Evolutionary conservation across 768 basidiomycete genomes (phyloP), one percentile per base, ranked within the genome.

Genomic region (Leccinum broughii): DNA sequence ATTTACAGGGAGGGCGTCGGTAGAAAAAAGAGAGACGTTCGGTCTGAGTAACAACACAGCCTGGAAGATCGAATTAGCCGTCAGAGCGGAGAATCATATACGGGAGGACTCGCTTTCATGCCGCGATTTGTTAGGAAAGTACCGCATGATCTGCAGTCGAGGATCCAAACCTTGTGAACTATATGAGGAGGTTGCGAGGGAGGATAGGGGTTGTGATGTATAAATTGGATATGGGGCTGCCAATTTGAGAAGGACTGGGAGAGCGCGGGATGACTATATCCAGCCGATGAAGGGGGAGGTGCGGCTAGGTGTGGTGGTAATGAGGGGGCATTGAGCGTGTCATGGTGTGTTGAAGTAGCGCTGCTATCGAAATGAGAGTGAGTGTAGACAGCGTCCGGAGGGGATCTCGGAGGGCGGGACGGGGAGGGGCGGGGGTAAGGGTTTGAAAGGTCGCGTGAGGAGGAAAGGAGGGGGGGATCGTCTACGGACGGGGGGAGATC

Each of bases 1-100:
- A 67, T 92, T 90, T 57, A 83, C 75, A 1, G 91, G 92, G 34
- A 88, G 76, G 30, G 90, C 89, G 72, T 94, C 92, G 50, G 90
- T 90, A 8, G 89, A 92, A 71, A 86, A 95, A 50, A 94, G 83
- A 49, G 92, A 84, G 67, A 93, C 87, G 58, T 86, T 87, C 0
- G 92, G 91, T 57, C 87, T 84, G 57, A 93, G 80, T 22, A 94
- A 80, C n/a, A 93, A 80, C 44, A 93, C 91, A 51, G 92, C 92
- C 91, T 92, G 66, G 32, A 63, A 20, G 52, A 53, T 39, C 4
- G 11, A 35, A 48, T 71, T 22, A 64, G 63, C 39, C 20, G 51
- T 17, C 46, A 10, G 49, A 28, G 10, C 22, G 51, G 32, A n/a
- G 14, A 11, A 34, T 22, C 14, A n/a, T n/a, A 41, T 17, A 44